Evolutionary conservation across 2,329 filamentous ascomycete species (phyloP).

Genomic region (Epichloe elymi): DNA sequence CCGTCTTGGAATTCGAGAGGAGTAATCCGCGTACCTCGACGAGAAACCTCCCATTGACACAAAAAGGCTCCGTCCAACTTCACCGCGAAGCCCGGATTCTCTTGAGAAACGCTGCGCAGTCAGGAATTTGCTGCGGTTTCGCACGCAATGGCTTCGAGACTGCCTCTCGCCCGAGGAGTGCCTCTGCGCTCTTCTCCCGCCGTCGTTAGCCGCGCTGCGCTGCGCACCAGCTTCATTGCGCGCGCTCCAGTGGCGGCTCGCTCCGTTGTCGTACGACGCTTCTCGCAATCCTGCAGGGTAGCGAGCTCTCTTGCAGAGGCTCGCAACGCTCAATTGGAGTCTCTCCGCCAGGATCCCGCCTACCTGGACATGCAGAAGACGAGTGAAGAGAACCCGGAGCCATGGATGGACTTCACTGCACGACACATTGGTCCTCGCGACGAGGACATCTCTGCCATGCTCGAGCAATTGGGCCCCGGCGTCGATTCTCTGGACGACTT

Average conservation of each 20-base stretch:
- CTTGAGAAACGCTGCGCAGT: background rate
- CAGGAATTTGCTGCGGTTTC: background rate
- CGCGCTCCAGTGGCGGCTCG: constrained; percentile 4
- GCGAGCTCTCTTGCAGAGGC: constrained; percentile 5
- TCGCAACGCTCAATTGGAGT: constrained; percentile 6
- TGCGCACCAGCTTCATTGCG: constrained; percentile 3
- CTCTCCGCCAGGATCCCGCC: constrained; percentile 10
- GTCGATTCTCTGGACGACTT: constrained; percentile 67
- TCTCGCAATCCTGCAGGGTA: constrained; percentile 8
- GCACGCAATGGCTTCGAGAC: constrained; percentile 15
- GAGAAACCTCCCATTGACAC: background rate
- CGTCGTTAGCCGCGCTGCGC: constrained; percentile 4
- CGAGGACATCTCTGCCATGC: constrained; percentile 60
- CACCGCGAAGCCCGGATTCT: background rate
- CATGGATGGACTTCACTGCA: constrained; percentile 44
- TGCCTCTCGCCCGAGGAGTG: constrained; percentile 12
- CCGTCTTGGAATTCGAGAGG: background rate
- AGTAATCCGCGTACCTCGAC: too few relatives aligned
- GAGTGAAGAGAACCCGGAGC: constrained; percentile 9
- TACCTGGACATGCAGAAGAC: constrained; percentile 13
- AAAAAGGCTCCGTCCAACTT: background rate
- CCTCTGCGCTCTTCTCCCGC: constrained; percentile 10
- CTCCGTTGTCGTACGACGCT: constrained; percentile 5
- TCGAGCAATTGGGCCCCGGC: constrained; percentile 64
- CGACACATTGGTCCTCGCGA: constrained; percentile 79